These are phyloP conservation scores for Fereydounia khargensis DNA, from an alignment of 1,284 basidiomycete species.

Conservation along the genomic window DNA sequence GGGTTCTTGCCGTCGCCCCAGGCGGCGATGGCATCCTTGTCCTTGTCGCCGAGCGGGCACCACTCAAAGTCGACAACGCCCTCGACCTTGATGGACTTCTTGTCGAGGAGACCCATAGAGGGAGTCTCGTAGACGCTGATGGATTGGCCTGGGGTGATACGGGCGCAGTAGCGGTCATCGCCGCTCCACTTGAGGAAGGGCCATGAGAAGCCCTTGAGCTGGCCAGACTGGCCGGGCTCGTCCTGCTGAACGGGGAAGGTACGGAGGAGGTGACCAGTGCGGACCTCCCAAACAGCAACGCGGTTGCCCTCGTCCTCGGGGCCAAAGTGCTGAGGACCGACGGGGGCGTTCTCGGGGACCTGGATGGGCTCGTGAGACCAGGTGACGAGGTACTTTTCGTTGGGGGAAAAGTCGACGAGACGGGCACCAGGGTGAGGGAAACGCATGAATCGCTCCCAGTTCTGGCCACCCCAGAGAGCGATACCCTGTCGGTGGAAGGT, in stretches of 20 bases:
- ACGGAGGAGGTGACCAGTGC: constrained; percentile 84
- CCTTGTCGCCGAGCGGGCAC: constrained; percentile 87
- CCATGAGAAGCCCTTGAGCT: constrained; percentile 73
- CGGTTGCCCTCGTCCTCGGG: constrained; percentile 95
- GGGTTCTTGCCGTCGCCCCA: constrained; percentile 47
- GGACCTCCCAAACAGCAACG: constrained; percentile 96
- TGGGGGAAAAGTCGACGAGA: constrained; percentile 95
- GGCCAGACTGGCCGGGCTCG: constrained; percentile 53
- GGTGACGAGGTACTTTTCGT: constrained; percentile 94
- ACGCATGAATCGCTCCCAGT: constrained; percentile 80
- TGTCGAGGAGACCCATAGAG: constrained; percentile 88
- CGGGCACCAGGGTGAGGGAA: constrained; percentile 95
- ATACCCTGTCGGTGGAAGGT: constrained; percentile 95
- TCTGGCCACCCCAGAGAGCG: constrained; percentile 88
- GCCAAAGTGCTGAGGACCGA: constrained; percentile 69
- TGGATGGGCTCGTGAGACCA: constrained; percentile 95
- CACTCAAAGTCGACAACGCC: constrained; percentile 99
- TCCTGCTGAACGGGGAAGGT: constrained; percentile 72
- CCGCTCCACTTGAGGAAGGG: constrained; percentile 96
- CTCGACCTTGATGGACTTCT: constrained; percentile 97
- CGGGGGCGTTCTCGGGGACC: constrained; percentile 73
- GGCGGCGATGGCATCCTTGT: constrained; percentile 63
- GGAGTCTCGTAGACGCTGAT: constrained; percentile 97
- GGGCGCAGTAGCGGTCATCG: constrained; percentile 91
- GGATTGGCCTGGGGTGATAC: constrained; percentile 81